Conservation (phyloP, 2,329 filamentous ascomycete genomes). For the Geosmithia putterillii region DNA sequence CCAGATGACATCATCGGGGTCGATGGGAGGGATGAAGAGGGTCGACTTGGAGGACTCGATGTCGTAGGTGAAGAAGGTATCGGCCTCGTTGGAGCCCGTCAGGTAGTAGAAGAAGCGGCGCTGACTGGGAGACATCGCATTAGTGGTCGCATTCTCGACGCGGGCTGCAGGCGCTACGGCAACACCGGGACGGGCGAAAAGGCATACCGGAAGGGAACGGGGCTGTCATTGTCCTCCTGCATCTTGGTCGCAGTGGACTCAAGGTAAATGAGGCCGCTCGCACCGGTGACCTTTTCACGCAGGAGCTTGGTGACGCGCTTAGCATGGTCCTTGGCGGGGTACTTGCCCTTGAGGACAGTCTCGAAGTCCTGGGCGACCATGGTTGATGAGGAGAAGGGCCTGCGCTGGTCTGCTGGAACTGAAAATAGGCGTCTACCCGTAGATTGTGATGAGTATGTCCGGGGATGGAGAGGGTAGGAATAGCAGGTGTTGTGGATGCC, state of each 20-base stretch:
- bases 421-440: background rate
- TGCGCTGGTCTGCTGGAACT: conserved; percentile 1
- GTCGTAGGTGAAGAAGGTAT: conserved; percentile 73
- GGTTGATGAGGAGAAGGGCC: conserved; percentile 2
- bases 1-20: conserved; percentile 89
- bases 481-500: background rate
- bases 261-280: conserved; percentile 67
- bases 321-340: conserved; percentile 80
- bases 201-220: conserved; percentile 62
- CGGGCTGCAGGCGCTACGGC: too few species aligned
- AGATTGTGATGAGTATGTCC: background rate
- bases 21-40: conserved; percentile 81
- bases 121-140: conserved; percentile 41
- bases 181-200: background rate
- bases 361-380: conserved; percentile 33
- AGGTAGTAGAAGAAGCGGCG: conserved; percentile 92
- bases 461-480: background rate
- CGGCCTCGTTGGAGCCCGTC: conserved; percentile 69
- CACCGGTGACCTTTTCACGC: conserved; percentile 49
- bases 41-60: conserved; percentile 61
- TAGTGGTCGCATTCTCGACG: background rate
- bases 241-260: conserved; percentile 73
- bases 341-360: conserved; percentile 46
- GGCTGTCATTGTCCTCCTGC: conserved; percentile 81
- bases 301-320: conserved; percentile 73